Conservation (phyloP, 2,329 filamentous ascomycete genomes). For the Emmonsia crescens region DNA sequence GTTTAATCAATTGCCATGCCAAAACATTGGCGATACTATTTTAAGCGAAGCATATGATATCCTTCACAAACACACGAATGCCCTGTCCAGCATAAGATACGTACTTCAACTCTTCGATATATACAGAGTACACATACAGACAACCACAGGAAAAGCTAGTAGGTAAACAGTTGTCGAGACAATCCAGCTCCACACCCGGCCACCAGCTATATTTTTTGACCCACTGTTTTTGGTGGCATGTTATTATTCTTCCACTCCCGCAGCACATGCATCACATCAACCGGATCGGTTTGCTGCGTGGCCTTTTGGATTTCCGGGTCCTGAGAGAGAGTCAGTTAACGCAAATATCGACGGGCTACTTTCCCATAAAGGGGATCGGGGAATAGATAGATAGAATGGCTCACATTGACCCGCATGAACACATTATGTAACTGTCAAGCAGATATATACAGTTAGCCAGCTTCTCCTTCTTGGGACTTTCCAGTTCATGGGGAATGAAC, state of each 20-base stretch:
- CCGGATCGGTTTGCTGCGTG: constrained; percentile 67
- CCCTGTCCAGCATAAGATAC: not conserved
- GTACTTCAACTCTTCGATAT: not conserved
- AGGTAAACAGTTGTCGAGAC: not conserved
- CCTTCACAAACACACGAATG: not conserved
- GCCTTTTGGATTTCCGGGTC: constrained; percentile 76
- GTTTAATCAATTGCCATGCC: not conserved
- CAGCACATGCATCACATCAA: constrained; percentile 75
- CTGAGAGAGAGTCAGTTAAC: constrained; percentile 28
- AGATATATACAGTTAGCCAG: constrained; percentile 5
- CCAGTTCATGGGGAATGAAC: not conserved
- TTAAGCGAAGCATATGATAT: too few relatives aligned
- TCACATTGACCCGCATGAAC: constrained; percentile 79
- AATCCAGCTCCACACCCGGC: not conserved
- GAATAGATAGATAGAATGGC: constrained; percentile 19
- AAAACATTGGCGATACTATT: too few relatives aligned
- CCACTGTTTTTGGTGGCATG: constrained; percentile 3
- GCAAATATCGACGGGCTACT: not conserved
- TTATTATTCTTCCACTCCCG: constrained; percentile 67
- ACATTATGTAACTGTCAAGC: constrained; percentile 69
- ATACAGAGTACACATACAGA: not conserved
- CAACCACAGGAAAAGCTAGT: not conserved
- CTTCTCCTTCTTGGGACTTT: not conserved
- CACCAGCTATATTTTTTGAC: not conserved
- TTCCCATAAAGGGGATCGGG: not conserved